These are phyloP conservation scores for Candida andamanensis DNA, from an alignment of 805 yeast species.

Conservation along the genomic window DNA sequence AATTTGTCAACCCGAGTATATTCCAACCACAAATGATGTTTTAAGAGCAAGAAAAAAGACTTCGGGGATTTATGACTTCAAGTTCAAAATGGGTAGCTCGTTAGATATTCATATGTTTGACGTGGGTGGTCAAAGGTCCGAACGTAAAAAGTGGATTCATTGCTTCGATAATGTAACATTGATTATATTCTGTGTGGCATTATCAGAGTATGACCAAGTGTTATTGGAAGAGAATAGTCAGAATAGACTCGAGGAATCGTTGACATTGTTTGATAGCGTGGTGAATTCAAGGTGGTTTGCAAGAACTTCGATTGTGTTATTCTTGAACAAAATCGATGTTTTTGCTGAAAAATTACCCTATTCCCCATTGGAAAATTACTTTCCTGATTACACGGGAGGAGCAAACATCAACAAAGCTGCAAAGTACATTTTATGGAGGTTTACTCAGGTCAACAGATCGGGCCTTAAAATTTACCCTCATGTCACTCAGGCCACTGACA, in stretches of 20 bases:
- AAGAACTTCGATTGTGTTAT: slow-evolving; percentile 78
- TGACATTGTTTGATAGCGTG: slow-evolving; percentile 82
- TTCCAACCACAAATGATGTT: slow-evolving; percentile 74
- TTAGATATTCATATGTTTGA: slow-evolving; percentile 51
- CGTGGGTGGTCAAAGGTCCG: slow-evolving; percentile 95
- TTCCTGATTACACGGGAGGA: slow-evolving; percentile 93
- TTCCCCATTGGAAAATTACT: slow-evolving; percentile 75
- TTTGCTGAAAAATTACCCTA: slow-evolving; percentile 79
- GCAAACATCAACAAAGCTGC: slow-evolving; percentile 84
- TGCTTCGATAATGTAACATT: slow-evolving; percentile 90
- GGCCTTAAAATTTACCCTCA: slow-evolving; percentile 83
- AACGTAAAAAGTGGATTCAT: slow-evolving; percentile 95
- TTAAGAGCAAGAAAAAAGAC: slow-evolving; percentile 87
- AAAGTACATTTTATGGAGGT: slow-evolving; percentile 86
- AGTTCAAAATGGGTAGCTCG: slow-evolving; percentile 63
- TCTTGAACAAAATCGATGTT: slow-evolving; percentile 85
- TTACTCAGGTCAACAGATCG: slow-evolving; percentile 77
- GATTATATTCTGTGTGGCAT: slow-evolving; percentile 85
- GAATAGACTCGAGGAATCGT: slow-evolving; percentile 75
- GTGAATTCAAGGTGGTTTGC: slow-evolving; percentile 92
- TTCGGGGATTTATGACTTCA: slow-evolving; percentile 83
- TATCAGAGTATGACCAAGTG: slow-evolving; percentile 87
- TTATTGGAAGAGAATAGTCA: slow-evolving; percentile 71
- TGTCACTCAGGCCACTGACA: slow-evolving; percentile 92
- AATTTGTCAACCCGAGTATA: slow-evolving; percentile 53